phyloP scores from a whole-genome alignment of 129 eudicot species.

The Flaveria bidentis region DNA sequence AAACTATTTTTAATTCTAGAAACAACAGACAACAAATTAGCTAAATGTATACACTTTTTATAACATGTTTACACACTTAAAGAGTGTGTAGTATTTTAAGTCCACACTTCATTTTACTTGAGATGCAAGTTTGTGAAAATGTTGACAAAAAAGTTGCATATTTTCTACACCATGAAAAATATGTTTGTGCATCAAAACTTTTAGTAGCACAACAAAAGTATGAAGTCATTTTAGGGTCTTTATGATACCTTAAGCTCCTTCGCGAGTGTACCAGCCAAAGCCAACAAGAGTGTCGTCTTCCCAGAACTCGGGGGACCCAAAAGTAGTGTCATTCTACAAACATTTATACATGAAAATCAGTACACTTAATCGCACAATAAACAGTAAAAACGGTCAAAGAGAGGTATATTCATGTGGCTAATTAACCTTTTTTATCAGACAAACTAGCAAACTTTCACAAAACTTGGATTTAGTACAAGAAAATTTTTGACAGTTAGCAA shows the following conservation, averaged over 20 bases:
- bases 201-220: neutral
- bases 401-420: neutral
- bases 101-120: neutral
- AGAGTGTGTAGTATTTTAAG: neutral
- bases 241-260: constrained; percentile 47
- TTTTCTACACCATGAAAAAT: neutral
- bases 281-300: constrained; percentile 71
- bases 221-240: neutral
- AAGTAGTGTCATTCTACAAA: constrained; percentile 73
- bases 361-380: neutral
- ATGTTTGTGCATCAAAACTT: neutral
- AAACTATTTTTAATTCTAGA: constrained; percentile 1
- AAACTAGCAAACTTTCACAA: neutral
- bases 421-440: neutral
- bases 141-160: neutral
- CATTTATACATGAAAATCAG: constrained; percentile 2
- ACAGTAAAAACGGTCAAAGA: neutral
- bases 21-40: neutral
- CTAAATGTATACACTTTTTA: neutral
- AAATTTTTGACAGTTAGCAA: neutral
- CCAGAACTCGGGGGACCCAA: constrained; percentile 92
- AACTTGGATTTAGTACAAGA: neutral
- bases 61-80: neutral
- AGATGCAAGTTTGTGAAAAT: neutral
- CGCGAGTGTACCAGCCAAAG: constrained; percentile 71